Conservation (phyloP, 345 rosid genomes). For the Draba incana region DNA sequence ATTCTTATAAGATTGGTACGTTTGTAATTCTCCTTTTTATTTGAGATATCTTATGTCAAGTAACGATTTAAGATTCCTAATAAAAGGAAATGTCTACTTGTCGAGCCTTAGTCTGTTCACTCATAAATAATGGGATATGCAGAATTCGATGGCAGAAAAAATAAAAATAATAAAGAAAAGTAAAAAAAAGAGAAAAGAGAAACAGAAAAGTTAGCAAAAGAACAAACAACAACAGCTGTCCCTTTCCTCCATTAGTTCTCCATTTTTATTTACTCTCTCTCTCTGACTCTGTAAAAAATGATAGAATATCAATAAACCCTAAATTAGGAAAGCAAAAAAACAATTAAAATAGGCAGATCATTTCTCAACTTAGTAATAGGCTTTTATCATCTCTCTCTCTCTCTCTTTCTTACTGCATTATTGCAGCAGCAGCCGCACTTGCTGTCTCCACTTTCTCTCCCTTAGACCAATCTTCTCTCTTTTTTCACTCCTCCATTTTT, state of each 20-base stretch:
- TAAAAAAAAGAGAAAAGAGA: background rate
- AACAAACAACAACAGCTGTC: slow-evolving; percentile 42
- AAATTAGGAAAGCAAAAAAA: slow-evolving; percentile 45
- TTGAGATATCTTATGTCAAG: no score
- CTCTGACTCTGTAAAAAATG: slow-evolving; percentile 16
- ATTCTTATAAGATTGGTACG: no score
- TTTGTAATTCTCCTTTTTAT: no score
- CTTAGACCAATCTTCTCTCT: slow-evolving; percentile 40
- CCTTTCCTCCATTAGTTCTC: slow-evolving; percentile 14
- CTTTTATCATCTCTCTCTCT: slow-evolving; percentile 31
- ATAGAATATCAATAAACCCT: slow-evolving; percentile 50
- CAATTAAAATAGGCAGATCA: slow-evolving; percentile 35
- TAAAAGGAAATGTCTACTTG: background rate
- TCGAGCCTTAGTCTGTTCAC: slow-evolving; percentile 1
- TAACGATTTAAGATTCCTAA: no score
- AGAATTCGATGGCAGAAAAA: slow-evolving; percentile 17
- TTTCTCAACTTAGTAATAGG: slow-evolving; percentile 18
- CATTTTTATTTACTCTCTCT: background rate
- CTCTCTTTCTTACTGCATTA: slow-evolving; percentile 33
- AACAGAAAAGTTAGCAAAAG: slow-evolving; percentile 30
- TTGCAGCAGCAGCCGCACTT: slow-evolving; percentile 37
- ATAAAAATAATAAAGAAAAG: background rate
- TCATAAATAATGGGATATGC: slow-evolving; percentile 30
- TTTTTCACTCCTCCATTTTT: slow-evolving; percentile 23
- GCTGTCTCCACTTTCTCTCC: slow-evolving; percentile 40